These are phyloP conservation scores for Ophidiomyces ophidiicola DNA, from an alignment of 2,329 filamentous ascomycete genomes.

Conservation along the genomic window DNA sequence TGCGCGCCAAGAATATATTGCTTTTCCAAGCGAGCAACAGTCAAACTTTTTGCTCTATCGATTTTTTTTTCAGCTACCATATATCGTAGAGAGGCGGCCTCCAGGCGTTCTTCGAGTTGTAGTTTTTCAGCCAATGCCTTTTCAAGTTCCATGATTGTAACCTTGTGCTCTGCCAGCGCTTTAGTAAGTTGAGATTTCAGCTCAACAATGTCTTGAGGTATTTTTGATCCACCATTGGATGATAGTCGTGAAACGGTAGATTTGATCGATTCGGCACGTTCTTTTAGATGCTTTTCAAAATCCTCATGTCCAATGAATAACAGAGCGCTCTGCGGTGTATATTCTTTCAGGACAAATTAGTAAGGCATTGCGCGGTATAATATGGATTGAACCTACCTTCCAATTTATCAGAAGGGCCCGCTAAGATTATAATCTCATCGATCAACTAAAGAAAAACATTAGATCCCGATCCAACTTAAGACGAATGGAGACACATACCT, in stretches of 20 bases:
- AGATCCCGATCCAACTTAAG: slow-evolving; percentile 1
- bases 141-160: slow-evolving; percentile 63
- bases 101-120: slow-evolving; percentile 70
- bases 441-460: slow-evolving; percentile 25
- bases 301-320: slow-evolving; percentile 43
- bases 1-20: slow-evolving; percentile 63
- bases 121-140: slow-evolving; percentile 67
- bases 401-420: slow-evolving; percentile 21
- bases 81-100: slow-evolving; percentile 78
- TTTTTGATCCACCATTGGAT: slow-evolving; percentile 38
- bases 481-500: slow-evolving; percentile 48
- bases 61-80: slow-evolving; percentile 93
- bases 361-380: not conserved
- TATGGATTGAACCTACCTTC: slow-evolving; percentile 10
- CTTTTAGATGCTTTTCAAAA: slow-evolving; percentile 69
- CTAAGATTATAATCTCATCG: slow-evolving; percentile 36
- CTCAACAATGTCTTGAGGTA: slow-evolving; percentile 56
- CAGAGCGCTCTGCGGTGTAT: slow-evolving; percentile 41
- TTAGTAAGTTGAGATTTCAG: slow-evolving; percentile 64
- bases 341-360: slow-evolving; percentile 1
- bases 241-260: slow-evolving; percentile 57
- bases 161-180: slow-evolving; percentile 71
- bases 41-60: slow-evolving; percentile 74
- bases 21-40: slow-evolving; percentile 83
- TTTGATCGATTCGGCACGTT: slow-evolving; percentile 64